Percentiles rank a stretch among this genome's conserved stretches.
phyloP scores from a whole-genome alignment of 2,329 filamentous ascomycete genomes.

The Bipolaris victoriae region DNA sequence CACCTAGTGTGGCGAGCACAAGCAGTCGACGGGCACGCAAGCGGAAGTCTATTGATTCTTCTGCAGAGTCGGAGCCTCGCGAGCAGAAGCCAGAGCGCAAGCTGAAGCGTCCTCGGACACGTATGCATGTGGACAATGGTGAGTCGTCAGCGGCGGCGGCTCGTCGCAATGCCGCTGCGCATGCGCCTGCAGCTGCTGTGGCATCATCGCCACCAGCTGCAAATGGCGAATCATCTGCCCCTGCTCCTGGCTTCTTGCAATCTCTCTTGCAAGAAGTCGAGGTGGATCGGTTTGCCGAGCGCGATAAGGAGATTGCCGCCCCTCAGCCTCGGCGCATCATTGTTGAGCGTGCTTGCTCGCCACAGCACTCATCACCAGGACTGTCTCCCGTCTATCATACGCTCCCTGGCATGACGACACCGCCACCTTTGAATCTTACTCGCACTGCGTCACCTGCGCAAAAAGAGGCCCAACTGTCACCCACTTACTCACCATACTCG shows the following conservation, averaged over 20 bases:
- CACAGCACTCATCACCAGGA: constrained; percentile 66
- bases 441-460: constrained; percentile 67
- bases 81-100: constrained; percentile 74
- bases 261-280: constrained; percentile 90
- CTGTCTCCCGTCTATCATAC: constrained; percentile 72
- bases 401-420: constrained; percentile 72
- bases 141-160: constrained; percentile 47
- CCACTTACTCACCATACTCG: constrained; percentile 72
- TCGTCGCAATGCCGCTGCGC: constrained; percentile 37
- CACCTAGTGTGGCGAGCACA: constrained; percentile 29
- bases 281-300: constrained; percentile 48
- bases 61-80: constrained; percentile 67
- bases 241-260: constrained; percentile 78
- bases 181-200: constrained; percentile 17
- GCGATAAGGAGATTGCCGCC: constrained; percentile 45
- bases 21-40: constrained; percentile 65
- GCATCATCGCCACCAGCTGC: constrained; percentile 25
- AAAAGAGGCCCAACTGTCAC: constrained; percentile 64
- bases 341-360: constrained; percentile 51
- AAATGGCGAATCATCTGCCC: constrained; percentile 33
- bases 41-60: constrained; percentile 77
- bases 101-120: constrained; percentile 84
- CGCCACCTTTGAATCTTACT: constrained; percentile 63
- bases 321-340: constrained; percentile 51
- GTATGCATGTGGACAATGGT: constrained; percentile 64